Conservation (phyloP, 2,329 filamentous ascomycete genomes). For the Apiospora phragmitis region DNA sequence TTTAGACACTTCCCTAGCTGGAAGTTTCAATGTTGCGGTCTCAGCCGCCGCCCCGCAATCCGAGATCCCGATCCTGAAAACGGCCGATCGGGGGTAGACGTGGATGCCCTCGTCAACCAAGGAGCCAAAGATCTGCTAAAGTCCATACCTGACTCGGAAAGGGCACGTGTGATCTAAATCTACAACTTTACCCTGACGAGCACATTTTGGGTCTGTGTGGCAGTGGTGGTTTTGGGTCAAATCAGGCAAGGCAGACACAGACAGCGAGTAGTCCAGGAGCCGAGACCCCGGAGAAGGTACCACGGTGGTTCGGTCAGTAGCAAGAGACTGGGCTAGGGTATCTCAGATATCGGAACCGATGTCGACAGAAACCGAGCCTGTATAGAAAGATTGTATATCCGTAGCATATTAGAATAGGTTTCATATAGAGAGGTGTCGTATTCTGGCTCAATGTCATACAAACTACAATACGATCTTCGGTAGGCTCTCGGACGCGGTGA, state of each 20-base stretch:
- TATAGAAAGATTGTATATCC: too few relatives aligned
- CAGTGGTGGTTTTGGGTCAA: slow-evolving; percentile 53
- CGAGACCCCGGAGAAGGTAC: background rate
- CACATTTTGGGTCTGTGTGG: slow-evolving; percentile 57
- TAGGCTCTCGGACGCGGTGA: too few relatives aligned
- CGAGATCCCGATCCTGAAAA: too few relatives aligned
- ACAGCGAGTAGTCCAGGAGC: background rate
- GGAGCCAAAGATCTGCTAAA: slow-evolving; percentile 53
- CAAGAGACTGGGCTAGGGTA: too few relatives aligned
- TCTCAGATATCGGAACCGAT: too few relatives aligned
- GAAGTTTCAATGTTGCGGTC: slow-evolving; percentile 38
- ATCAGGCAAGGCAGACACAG: slow-evolving; percentile 8
- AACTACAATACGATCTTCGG: too few relatives aligned
- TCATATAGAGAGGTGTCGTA: too few relatives aligned
- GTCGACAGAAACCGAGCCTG: too few relatives aligned
- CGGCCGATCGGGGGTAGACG: slow-evolving; percentile 31
- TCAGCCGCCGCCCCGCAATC: slow-evolving; percentile 36
- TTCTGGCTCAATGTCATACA: too few relatives aligned
- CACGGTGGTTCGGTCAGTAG: background rate
- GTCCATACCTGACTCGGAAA: slow-evolving; percentile 36
- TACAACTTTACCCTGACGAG: slow-evolving; percentile 57
- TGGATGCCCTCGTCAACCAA: slow-evolving; percentile 33
- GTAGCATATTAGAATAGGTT: too few relatives aligned
- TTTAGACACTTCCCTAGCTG: too few relatives aligned
- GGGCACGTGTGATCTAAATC: slow-evolving; percentile 27